Conservation (phyloP, 768 basidiomycete genomes). For the Serendipita sp. region DNA sequence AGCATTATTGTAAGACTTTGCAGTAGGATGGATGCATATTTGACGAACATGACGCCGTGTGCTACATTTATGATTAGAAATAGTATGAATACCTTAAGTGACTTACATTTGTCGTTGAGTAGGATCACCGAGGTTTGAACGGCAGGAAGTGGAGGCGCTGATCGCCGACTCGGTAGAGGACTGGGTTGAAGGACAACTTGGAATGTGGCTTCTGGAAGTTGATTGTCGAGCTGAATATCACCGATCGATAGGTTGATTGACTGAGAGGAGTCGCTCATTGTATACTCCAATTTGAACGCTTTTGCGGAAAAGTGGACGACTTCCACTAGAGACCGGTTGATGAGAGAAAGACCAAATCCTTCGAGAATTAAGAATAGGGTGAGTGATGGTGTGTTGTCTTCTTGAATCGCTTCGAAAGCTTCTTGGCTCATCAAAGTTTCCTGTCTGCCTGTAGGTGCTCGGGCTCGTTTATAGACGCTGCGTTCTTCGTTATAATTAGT, state of each 20-base stretch:
- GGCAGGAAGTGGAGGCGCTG: slow-evolving; percentile 65
- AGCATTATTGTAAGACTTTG: slow-evolving; percentile 90
- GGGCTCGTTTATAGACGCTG: slow-evolving; percentile 69
- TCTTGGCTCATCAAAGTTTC: slow-evolving; percentile 60
- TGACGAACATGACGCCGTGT: slow-evolving; percentile 97
- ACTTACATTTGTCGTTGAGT: slow-evolving; percentile 81
- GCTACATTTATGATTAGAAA: slow-evolving; percentile 30
- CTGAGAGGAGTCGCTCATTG: slow-evolving; percentile 61
- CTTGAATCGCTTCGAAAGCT: slow-evolving; percentile 71
- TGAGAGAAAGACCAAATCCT: slow-evolving; percentile 81
- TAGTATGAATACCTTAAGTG: neutral
- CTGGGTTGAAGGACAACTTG: slow-evolving; percentile 93
- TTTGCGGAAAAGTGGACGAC: slow-evolving; percentile 77
- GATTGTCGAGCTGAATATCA: slow-evolving; percentile 91
- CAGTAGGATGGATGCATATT: slow-evolving; percentile 86
- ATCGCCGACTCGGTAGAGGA: slow-evolving; percentile 55
- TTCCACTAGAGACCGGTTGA: slow-evolving; percentile 78
- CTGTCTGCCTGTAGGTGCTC: slow-evolving; percentile 35
- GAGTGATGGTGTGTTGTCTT: slow-evolving; percentile 52
- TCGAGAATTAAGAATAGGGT: slow-evolving; percentile 61
- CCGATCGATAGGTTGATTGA: slow-evolving; percentile 67
- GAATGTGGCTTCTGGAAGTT: slow-evolving; percentile 88
- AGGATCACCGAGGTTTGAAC: slow-evolving; percentile 78
- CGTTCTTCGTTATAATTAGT: slow-evolving; percentile 72
- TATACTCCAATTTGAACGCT: slow-evolving; percentile 70